A percentile compares a stretch with the other conserved stretches of the same genome.
Conservation (phyloP, 768 basidiomycete species). For the Scleroderma citrinum region DNA sequence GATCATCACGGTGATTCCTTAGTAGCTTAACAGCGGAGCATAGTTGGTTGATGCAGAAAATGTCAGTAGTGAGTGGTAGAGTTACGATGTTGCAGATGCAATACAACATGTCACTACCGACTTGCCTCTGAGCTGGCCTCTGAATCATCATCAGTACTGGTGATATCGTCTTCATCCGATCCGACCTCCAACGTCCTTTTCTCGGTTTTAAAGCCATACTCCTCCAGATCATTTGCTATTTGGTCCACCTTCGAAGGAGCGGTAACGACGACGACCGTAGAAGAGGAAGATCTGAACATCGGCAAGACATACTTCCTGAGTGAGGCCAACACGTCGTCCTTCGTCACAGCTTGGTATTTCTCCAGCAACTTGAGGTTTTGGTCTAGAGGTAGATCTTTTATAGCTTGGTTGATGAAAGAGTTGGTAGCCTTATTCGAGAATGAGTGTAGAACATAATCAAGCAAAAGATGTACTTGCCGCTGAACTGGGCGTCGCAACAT, state of each 20-base stretch:
- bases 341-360: constrained; percentile 73
- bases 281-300: constrained; percentile 71
- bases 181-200: constrained; percentile 61
- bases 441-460: constrained; percentile 3
- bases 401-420: constrained; percentile 86
- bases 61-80: background rate
- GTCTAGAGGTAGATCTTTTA: constrained; percentile 77
- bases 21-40: background rate
- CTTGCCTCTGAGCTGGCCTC: constrained; percentile 21
- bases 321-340: constrained; percentile 64
- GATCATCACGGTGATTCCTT: background rate
- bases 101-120: constrained; percentile 3
- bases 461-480: constrained; percentile 52
- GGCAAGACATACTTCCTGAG: constrained; percentile 77
- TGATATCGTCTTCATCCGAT: constrained; percentile 40
- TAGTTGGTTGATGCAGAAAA: background rate
- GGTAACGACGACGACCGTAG: constrained; percentile 77
- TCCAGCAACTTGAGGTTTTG: constrained; percentile 73
- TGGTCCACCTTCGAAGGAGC: constrained; percentile 75
- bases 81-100: background rate
- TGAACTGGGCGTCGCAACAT: constrained; percentile 78
- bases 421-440: constrained; percentile 51
- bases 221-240: constrained; percentile 56
- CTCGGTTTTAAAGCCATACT: constrained; percentile 76
- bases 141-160: constrained; percentile 29